Conservation (phyloP, 2,329 filamentous ascomycete species). For the Talaromyces islandicus region DNA sequence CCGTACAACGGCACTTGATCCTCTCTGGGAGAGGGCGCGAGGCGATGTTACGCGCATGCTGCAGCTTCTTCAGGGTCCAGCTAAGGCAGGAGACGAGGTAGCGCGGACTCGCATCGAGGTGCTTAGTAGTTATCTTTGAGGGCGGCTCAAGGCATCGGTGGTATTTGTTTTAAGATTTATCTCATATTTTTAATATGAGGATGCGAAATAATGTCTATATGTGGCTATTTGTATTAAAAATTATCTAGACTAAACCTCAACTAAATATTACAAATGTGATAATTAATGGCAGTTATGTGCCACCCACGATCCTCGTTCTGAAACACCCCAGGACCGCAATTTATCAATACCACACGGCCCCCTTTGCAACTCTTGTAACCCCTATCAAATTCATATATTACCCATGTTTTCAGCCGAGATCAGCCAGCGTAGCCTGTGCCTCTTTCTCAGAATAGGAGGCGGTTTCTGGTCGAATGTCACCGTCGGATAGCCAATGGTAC, state of each 20-base stretch:
- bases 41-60: conserved; percentile 9
- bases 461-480: too few species aligned
- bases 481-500: too few species aligned
- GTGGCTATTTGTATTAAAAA: neutral
- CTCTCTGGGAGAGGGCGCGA: conserved; percentile 7
- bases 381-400: too few species aligned
- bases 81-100: conserved; percentile 1
- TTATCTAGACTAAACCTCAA: neutral
- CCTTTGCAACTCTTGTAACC: too few species aligned
- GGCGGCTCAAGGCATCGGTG: neutral
- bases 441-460: too few species aligned
- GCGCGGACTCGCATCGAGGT: conserved; percentile 10
- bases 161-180: neutral
- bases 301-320: too few species aligned
- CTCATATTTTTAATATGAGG: neutral
- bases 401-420: too few species aligned
- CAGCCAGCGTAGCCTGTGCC: too few species aligned
- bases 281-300: too few species aligned
- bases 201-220: neutral
- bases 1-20: conserved; percentile 1
- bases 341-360: too few species aligned
- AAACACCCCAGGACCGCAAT: too few species aligned
- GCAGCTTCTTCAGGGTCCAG: conserved; percentile 2
- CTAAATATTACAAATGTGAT: too few species aligned
- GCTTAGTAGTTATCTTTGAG: conserved; percentile 9